A percentile compares a stretch with the other conserved stretches of the same genome.
Conservation (phyloP, 371 early-diverging fungal species). For the Lichtheimia corymbifera region DNA sequence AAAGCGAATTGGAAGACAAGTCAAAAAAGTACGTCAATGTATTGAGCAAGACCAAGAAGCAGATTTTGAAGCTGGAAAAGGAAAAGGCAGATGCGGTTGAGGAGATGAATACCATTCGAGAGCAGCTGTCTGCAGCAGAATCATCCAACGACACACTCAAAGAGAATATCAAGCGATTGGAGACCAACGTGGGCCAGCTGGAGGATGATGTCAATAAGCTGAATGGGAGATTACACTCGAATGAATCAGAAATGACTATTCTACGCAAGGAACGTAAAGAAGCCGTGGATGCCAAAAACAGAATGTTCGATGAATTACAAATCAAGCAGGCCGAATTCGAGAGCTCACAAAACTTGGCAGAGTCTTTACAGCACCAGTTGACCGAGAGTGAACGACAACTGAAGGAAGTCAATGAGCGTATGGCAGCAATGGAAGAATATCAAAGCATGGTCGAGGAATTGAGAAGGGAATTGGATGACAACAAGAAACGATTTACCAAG, state of each 20-base stretch:
- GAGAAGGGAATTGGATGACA: constrained; percentile 27
- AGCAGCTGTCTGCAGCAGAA: not conserved
- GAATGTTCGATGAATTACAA: constrained; percentile 63
- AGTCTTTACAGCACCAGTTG: constrained; percentile 56
- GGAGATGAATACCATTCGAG: constrained; percentile 43
- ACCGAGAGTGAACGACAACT: constrained; percentile 51
- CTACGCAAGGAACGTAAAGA: constrained; percentile 45
- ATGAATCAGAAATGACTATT: constrained; percentile 38
- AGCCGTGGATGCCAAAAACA: constrained; percentile 56
- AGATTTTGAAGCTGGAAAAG: constrained; percentile 57
- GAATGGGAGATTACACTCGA: constrained; percentile 30
- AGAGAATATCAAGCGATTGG: constrained; percentile 7
- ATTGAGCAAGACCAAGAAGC: constrained; percentile 59
- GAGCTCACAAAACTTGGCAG: constrained; percentile 62
- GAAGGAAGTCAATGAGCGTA: constrained; percentile 53
- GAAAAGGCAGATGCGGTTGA: constrained; percentile 57
- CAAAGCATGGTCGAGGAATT: constrained; percentile 25
- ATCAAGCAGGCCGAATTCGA: constrained; percentile 73
- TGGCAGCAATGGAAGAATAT: constrained; percentile 53
- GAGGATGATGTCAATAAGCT: constrained; percentile 32
- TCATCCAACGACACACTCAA: constrained; percentile 15
- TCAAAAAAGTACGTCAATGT: constrained; percentile 50
- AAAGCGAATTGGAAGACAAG: constrained; percentile 55
- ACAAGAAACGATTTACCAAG: constrained; percentile 35
- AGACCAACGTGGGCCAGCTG: constrained; percentile 13